Conservation (phyloP, 2,329 filamentous ascomycete species). For the Xylariomycetidae sp. region DNA sequence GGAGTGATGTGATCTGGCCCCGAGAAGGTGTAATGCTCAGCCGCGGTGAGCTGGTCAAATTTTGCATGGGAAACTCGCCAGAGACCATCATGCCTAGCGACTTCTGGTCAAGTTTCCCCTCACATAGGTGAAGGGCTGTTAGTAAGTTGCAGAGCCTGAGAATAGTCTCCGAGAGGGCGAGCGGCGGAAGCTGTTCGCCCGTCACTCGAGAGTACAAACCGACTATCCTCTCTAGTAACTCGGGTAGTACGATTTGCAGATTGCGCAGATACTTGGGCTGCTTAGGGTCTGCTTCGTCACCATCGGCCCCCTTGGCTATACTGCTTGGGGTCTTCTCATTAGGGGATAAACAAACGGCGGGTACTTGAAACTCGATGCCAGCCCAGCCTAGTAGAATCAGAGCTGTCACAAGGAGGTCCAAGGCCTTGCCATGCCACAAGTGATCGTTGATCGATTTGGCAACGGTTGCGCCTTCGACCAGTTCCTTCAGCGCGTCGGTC, state of each 20-base stretch:
- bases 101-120: conserved; percentile 56
- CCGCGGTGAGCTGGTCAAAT: conserved; percentile 48
- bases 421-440: conserved; percentile 93
- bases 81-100: conserved; percentile 62
- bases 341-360: conserved; percentile 47
- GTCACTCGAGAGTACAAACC: conserved; percentile 68
- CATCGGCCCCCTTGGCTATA: conserved; percentile 27
- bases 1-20: conserved; percentile 58
- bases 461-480: conserved; percentile 72
- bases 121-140: conserved; percentile 60
- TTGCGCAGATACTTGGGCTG: conserved; percentile 51
- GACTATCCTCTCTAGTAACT: conserved; percentile 70
- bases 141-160: conserved; percentile 70
- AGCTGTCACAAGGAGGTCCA: conserved; percentile 81
- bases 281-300: conserved; percentile 35
- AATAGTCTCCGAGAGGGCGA: conserved; percentile 67
- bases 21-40: conserved; percentile 53
- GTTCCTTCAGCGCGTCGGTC: conserved; percentile 79
- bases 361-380: conserved; percentile 77
- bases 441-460: conserved; percentile 82
- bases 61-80: conserved; percentile 50
- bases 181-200: conserved; percentile 64
- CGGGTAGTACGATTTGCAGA: conserved; percentile 60
- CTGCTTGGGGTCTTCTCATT: conserved; percentile 42
- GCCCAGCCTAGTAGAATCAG: conserved; percentile 82